Evolutionary conservation across 139 green algal genomes (phyloP).

Genomic region (Micromonas commoda): DNA sequence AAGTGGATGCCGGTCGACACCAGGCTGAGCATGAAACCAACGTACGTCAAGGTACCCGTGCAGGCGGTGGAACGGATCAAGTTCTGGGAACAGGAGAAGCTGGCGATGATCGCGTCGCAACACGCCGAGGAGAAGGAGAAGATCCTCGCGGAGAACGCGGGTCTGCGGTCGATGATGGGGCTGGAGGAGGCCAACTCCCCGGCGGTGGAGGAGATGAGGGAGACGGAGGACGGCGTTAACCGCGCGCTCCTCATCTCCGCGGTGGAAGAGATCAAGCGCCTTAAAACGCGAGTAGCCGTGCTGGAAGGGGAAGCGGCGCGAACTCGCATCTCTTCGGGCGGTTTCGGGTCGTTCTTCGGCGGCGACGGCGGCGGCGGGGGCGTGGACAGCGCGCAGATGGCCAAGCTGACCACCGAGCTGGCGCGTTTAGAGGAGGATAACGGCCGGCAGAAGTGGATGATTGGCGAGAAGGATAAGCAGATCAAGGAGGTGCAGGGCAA

Average conservation of each 20-base stretch:
- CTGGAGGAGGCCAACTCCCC: conserved; percentile 4
- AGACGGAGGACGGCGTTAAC: conserved; percentile 34
- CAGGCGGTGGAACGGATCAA: conserved; percentile 21
- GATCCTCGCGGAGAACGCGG: conserved; percentile 26
- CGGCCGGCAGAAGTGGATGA: conserved; percentile 22
- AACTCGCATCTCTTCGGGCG: neutral
- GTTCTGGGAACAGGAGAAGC: conserved; percentile 15
- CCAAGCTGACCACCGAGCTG: conserved; percentile 16
- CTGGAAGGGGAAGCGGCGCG: conserved; percentile 21
- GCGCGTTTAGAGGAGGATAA: conserved; percentile 30
- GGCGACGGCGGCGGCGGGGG: neutral
- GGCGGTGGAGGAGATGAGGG: neutral
- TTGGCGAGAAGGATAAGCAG: conserved; percentile 30
- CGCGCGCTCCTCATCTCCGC: conserved; percentile 24
- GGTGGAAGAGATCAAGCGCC: conserved; percentile 27
- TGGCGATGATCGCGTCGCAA: neutral
- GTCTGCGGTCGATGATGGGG: conserved; percentile 10
- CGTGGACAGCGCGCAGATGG: neutral
- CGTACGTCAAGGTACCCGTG: conserved; percentile 31
- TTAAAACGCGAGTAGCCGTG: conserved; percentile 8
- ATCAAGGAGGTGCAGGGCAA: conserved; percentile 12
- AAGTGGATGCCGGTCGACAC: conserved; percentile 13
- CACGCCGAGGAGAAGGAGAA: conserved; percentile 21
- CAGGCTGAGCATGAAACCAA: conserved; percentile 10
- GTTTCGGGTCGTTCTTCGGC: neutral